Base-by-base conservation (phyloP, 768 basidiomycete species). In the Leccinum arenicola region DNA sequence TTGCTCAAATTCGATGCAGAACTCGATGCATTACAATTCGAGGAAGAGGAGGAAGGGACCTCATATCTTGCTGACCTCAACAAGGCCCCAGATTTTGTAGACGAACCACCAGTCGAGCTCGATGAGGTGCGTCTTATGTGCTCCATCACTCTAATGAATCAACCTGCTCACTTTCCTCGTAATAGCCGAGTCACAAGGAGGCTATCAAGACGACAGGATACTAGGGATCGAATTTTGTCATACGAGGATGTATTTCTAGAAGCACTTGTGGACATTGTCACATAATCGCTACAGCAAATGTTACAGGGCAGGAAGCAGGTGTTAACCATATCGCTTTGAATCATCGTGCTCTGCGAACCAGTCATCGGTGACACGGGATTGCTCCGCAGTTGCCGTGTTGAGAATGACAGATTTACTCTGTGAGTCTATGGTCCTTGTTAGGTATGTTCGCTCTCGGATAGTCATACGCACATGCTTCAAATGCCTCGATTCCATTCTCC, bases 81-180 rank as follows among this genome's bases (percentile, higher is more conserved):
- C 74, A 93, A 91, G 70, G 84, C 84, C 14, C 96, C 96, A 49
- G 95, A 97, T 73, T 97, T 97, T 71, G 78, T 95, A 11, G 96
- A 98, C 69, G 89, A 94, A 59, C 77, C 90, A 12, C 95, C 95
- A 14, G 77, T 91, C 25, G 88, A 91, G 66, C 47, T 80, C 21
- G 71, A 72, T 60, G 87, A 91, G 78, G 88, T 87, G 56, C 54
- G 80, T 71, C 23, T 50, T 36, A 3, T 50, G 17, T 53, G 29
- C 12, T 21, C 10, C 19, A 47, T 25, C 17, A 35, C 50, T 6
- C 6, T 7, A 25, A 10, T 25, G 7, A 27, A 14, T 23, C 33
- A 21, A 19, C 25, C 36, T 47, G 45, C 33, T 62, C 60, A 57
- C 31, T 15, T 61, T 43, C 23, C 21, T 31, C 55, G 23, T 48